Evolutionary conservation across 2,329 filamentous ascomycete species (phyloP).

Genomic region (Blastomyces percursus): DNA sequence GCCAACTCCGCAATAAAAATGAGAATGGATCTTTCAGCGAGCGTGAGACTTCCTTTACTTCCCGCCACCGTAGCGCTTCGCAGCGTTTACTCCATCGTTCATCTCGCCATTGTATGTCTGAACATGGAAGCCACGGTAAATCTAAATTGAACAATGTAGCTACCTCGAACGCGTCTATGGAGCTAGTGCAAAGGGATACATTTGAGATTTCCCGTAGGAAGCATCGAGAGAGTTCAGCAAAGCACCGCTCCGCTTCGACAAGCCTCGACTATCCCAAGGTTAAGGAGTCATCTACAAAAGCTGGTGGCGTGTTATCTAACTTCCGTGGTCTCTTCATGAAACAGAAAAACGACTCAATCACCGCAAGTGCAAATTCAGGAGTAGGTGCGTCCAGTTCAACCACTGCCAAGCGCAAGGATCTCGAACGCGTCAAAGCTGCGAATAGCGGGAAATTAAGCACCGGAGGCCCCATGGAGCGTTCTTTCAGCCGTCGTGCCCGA

Average conservation of each 20-base stretch:
- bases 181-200: not conserved
- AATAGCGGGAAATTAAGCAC: constrained; percentile 4
- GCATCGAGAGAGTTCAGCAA: not conserved
- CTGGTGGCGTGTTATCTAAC: constrained; percentile 14
- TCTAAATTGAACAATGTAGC: constrained; percentile 7
- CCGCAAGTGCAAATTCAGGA: not conserved
- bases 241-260: not conserved
- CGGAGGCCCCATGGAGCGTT: not conserved
- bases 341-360: constrained; percentile 9
- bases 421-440: not conserved
- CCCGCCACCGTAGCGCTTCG: constrained; percentile 1
- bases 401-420: constrained; percentile 3
- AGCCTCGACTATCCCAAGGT: constrained; percentile 2
- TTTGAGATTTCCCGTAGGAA: not conserved
- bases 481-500: not conserved
- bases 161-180: not conserved
- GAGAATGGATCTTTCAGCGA: not conserved
- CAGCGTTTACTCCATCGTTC: constrained; percentile 8
- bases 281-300: constrained; percentile 6
- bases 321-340: constrained; percentile 16
- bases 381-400: not conserved
- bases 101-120: constrained; percentile 1
- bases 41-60: not conserved
- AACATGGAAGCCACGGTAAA: constrained; percentile 8
- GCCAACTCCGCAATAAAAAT: not conserved